phyloP scores from a whole-genome alignment of 805 yeast genomes.

The Lachancea lanzarotensis region DNA sequence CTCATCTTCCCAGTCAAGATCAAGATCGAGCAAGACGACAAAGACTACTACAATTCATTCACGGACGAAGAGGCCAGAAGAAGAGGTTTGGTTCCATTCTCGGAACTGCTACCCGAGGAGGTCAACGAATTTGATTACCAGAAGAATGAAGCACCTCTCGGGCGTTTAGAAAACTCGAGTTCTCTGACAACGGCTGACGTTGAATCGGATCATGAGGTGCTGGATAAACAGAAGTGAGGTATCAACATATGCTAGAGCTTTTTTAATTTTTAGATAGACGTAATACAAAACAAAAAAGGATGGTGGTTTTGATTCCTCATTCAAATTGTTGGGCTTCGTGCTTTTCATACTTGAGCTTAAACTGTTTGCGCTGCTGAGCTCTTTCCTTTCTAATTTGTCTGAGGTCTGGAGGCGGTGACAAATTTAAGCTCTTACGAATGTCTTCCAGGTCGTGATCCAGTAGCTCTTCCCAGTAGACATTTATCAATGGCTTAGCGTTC shows the following conservation, averaged over 20 bases:
- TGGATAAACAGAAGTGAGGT: conserved; percentile 6
- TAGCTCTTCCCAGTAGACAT: conserved; percentile 87
- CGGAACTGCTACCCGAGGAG: conserved; percentile 25
- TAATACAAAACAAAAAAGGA: not conserved
- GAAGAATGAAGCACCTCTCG: not conserved
- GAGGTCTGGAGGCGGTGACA: conserved; percentile 74
- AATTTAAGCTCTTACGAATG: conserved; percentile 63
- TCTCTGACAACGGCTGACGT: conserved; percentile 9
- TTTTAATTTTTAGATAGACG: conserved; percentile 1
- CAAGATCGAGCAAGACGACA: conserved; percentile 28
- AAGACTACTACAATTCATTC: conserved; percentile 30
- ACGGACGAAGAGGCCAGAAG: conserved; percentile 28
- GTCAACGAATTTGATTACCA: conserved; percentile 9
- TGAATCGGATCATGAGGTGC: conserved; percentile 9
- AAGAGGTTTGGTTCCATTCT: conserved; percentile 29
- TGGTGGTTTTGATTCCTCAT: not conserved
- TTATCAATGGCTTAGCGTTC: conserved; percentile 67
- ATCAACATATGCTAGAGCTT: not conserved
- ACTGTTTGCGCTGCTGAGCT: conserved; percentile 16
- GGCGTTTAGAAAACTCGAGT: not conserved
- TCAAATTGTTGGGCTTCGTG: conserved; percentile 7
- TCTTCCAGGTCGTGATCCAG: conserved; percentile 67
- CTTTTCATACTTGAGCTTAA: conserved; percentile 24
- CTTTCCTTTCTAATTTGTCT: conserved; percentile 49
- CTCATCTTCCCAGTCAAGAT: conserved; percentile 30